Conservation (phyloP, 1,139 yeast species). For the Yamadazyma siamensis region DNA sequence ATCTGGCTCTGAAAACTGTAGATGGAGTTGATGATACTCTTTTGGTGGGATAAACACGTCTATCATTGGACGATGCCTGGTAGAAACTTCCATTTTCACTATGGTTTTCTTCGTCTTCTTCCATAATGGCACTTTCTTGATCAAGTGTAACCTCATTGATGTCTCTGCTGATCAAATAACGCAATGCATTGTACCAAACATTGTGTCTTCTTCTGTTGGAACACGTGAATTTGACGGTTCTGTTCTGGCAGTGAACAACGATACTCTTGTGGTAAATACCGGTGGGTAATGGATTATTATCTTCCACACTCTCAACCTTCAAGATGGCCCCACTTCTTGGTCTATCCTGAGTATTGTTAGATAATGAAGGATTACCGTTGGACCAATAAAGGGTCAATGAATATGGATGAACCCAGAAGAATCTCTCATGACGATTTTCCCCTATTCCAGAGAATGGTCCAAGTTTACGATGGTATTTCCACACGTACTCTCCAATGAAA, state of each 20-base stretch:
- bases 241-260: slow-evolving; percentile 64
- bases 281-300: slow-evolving; percentile 84
- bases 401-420: slow-evolving; percentile 96
- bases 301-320: slow-evolving; percentile 76
- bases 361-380: slow-evolving; percentile 71
- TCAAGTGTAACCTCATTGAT: slow-evolving; percentile 58
- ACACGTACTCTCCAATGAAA: slow-evolving; percentile 87
- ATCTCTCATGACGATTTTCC: slow-evolving; percentile 83
- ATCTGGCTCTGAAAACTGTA: slow-evolving; percentile 15
- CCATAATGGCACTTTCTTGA: slow-evolving; percentile 20
- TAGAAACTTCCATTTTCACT: slow-evolving; percentile 9
- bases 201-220: slow-evolving; percentile 86
- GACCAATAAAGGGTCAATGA: slow-evolving; percentile 92
- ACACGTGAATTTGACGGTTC: slow-evolving; percentile 73
- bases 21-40: slow-evolving; percentile 24
- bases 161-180: slow-evolving; percentile 69
- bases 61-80: slow-evolving; percentile 14
- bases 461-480: slow-evolving; percentile 78
- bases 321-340: slow-evolving; percentile 82
- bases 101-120: slow-evolving; percentile 16
- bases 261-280: slow-evolving; percentile 87
- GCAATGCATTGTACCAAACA: slow-evolving; percentile 84
- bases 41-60: slow-evolving; percentile 32
- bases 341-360: slow-evolving; percentile 61
- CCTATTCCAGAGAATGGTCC: slow-evolving; percentile 75